Percentiles rank a stretch among this genome's conserved stretches.
Evolutionary conservation across 371 early-diverging fungal species (phyloP).

Genomic region (Batrachochytrium dendrobatidis): DNA sequence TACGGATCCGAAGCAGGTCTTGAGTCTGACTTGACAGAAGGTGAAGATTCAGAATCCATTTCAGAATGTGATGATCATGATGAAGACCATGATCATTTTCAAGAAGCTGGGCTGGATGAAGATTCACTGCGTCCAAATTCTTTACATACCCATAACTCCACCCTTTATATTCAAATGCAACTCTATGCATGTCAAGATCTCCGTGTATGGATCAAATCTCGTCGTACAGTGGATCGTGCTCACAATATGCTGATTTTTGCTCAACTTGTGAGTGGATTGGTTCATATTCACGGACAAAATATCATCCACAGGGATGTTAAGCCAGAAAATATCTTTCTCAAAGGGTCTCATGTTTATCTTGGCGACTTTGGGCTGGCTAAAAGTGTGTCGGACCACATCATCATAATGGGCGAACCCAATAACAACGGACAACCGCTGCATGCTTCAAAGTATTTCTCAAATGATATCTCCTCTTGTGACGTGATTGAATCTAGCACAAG

Average conservation of each 20-base stretch:
- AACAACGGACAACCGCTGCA: background rate
- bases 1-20: background rate
- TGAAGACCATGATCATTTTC: slow-evolving; percentile 13
- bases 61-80: slow-evolving; percentile 10
- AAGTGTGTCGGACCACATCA: slow-evolving; percentile 20
- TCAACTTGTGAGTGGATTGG: slow-evolving; percentile 24
- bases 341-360: slow-evolving; percentile 19
- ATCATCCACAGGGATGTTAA: slow-evolving; percentile 73
- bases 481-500: background rate
- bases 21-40: background rate
- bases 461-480: background rate
- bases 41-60: background rate
- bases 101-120: background rate
- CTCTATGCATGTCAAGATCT: slow-evolving; percentile 15
- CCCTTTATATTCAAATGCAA: slow-evolving; percentile 32
- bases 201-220: slow-evolving; percentile 4
- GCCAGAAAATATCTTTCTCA: slow-evolving; percentile 58
- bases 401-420: background rate
- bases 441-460: background rate
- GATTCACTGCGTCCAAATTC: background rate
- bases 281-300: slow-evolving; percentile 23
- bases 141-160: slow-evolving; percentile 15
- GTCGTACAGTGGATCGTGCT: slow-evolving; percentile 9
- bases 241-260: slow-evolving; percentile 11
- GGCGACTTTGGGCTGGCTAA: slow-evolving; percentile 41